These are phyloP conservation scores for Petunia hybrid DNA, from an alignment of 305 asterid genomes.

Conservation along the genomic window DNA sequence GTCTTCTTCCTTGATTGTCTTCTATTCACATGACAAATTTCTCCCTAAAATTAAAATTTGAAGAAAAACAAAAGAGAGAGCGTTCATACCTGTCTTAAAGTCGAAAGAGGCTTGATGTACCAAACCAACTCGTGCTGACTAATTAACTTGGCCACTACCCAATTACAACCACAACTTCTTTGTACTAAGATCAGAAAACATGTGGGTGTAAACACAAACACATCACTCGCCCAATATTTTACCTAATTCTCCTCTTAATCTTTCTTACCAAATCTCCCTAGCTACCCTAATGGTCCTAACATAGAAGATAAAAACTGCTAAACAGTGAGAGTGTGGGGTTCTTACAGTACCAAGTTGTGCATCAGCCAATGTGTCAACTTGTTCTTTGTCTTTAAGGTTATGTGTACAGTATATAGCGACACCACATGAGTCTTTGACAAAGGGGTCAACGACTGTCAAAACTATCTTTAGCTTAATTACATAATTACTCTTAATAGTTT, in stretches of 20 bases:
- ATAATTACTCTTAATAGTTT: neutral
- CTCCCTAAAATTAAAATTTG: neutral
- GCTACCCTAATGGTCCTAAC: too few relatives aligned
- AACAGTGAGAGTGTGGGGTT: constrained; percentile 11
- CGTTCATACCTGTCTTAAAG: neutral
- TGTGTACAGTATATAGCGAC: neutral
- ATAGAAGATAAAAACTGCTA: too few relatives aligned
- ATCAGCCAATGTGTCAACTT: neutral
- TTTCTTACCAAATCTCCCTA: too few relatives aligned
- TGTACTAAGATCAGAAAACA: neutral
- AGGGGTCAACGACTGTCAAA: neutral
- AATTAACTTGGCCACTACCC: neutral
- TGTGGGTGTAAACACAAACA: constrained; percentile 8
- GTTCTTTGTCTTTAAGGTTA: neutral
- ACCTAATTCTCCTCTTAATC: too few relatives aligned
- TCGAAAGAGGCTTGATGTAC: neutral
- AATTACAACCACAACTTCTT: neutral
- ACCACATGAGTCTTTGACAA: neutral
- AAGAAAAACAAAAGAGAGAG: neutral
- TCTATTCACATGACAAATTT: neutral
- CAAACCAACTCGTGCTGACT: neutral
- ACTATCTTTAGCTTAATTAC: neutral
- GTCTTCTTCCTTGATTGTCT: neutral
- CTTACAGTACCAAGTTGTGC: constrained; percentile 24
- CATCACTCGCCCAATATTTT: neutral